A percentile compares a stretch with the other conserved stretches of the same genome.
Evolutionary conservation across 1,139 yeast species (phyloP).

Genomic region (Yamadazyma sp.): DNA sequence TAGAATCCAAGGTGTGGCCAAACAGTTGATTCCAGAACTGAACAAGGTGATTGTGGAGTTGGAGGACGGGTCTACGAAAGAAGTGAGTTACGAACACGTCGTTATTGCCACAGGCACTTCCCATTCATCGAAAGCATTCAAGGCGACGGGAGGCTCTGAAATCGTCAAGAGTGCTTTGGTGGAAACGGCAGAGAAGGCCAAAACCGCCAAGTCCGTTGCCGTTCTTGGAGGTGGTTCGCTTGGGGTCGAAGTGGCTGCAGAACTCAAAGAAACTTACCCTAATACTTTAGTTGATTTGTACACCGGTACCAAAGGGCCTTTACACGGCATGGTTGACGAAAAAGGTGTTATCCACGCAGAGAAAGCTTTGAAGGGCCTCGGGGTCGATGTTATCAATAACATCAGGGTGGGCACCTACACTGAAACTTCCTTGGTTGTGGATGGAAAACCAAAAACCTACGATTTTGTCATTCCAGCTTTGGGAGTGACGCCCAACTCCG

Average conservation of each 20-base stretch:
- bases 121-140: slow-evolving; percentile 19
- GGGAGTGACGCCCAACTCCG: slow-evolving; percentile 21
- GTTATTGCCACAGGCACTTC: slow-evolving; percentile 28
- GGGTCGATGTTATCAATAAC: slow-evolving; percentile 21
- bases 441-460: slow-evolving; percentile 13
- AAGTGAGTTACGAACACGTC: slow-evolving; percentile 23
- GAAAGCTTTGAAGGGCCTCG: slow-evolving; percentile 13
- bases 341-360: slow-evolving; percentile 14
- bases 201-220: slow-evolving; percentile 22
- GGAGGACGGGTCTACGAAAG: slow-evolving; percentile 10
- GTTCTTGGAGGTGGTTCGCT: slow-evolving; percentile 33
- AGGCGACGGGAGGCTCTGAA: slow-evolving; percentile 17
- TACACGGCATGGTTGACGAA: slow-evolving; percentile 14
- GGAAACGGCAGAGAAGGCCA: slow-evolving; percentile 13
- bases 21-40: slow-evolving; percentile 15
- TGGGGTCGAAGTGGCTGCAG: slow-evolving; percentile 32
- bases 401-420: background rate
- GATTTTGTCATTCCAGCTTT: slow-evolving; percentile 24
- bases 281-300: slow-evolving; percentile 20
- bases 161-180: slow-evolving; percentile 12
- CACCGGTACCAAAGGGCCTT: slow-evolving; percentile 22
- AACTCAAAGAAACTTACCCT: slow-evolving; percentile 19
- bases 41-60: slow-evolving; percentile 13
- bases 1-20: slow-evolving; percentile 18
- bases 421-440: slow-evolving; percentile 9